Conservation (phyloP, 805 yeast genomes). For the Yarrowia sp. region DNA sequence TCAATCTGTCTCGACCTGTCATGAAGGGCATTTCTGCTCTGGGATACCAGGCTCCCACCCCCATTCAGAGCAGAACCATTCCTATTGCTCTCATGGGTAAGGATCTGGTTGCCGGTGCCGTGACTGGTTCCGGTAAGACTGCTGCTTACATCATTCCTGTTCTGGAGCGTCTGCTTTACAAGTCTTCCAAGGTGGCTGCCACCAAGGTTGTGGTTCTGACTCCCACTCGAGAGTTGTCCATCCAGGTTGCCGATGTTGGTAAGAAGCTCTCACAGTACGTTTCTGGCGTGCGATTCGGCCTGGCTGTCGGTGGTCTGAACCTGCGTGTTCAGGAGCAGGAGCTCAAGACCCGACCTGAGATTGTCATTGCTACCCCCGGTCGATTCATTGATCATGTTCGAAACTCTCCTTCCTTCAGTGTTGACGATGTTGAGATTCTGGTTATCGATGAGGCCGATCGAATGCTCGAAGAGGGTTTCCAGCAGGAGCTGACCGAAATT, state of each 20-base stretch:
- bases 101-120: slow-evolving; percentile 98
- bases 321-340: slow-evolving; percentile 94
- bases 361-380: slow-evolving; percentile 98
- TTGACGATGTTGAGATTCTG: slow-evolving; percentile 85
- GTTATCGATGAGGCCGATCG: slow-evolving; percentile 98
- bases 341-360: slow-evolving; percentile 86
- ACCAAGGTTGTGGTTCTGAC: slow-evolving; percentile 88
- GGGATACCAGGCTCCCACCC: slow-evolving; percentile 86
- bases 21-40: slow-evolving; percentile 75
- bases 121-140: slow-evolving; percentile 98
- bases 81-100: slow-evolving; percentile 92
- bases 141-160: slow-evolving; percentile 98
- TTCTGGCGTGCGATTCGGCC: slow-evolving; percentile 73
- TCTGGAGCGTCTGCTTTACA: slow-evolving; percentile 83
- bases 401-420: slow-evolving; percentile 88
- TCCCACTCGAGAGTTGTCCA: slow-evolving; percentile 97
- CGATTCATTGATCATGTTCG: slow-evolving; percentile 95
- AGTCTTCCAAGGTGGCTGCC: slow-evolving; percentile 79
- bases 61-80: slow-evolving; percentile 88
- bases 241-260: slow-evolving; percentile 94
- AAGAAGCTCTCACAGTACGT: slow-evolving; percentile 76
- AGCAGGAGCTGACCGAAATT: slow-evolving; percentile 87
- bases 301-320: slow-evolving; percentile 98
- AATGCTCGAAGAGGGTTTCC: slow-evolving; percentile 99
- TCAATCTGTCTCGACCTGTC: slow-evolving; percentile 86